phyloP scores from a whole-genome alignment of 495 filamentous ascomycete genomes.

The Trypethelium eluteriae region DNA sequence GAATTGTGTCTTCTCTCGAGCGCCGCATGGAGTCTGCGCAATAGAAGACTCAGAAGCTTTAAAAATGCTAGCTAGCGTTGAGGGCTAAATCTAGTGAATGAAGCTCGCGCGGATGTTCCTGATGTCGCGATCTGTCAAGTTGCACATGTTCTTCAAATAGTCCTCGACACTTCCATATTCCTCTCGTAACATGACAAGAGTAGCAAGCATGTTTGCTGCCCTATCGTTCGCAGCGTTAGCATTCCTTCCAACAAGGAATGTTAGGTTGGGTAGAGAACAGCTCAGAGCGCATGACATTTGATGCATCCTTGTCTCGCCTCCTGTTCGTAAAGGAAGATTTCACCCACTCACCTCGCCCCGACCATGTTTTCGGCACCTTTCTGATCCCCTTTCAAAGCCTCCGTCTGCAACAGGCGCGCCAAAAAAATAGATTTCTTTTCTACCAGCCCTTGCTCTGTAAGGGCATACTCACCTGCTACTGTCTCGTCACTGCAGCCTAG shows the following conservation, averaged over 20 bases:
- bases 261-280: neutral
- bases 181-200: conserved; percentile 43
- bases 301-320: neutral
- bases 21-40: too few relatives aligned
- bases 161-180: conserved; percentile 51
- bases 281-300: neutral
- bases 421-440: conserved; percentile 26
- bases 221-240: conserved; percentile 10
- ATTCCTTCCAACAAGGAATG: neutral
- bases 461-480: conserved; percentile 34
- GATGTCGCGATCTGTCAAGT: conserved; percentile 46
- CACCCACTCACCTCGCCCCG: conserved; percentile 6
- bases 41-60: too few relatives aligned
- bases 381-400: conserved; percentile 36
- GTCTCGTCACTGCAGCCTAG: conserved; percentile 26
- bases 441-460: conserved; percentile 34
- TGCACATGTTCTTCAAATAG: conserved; percentile 47
- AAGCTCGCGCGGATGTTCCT: conserved; percentile 42
- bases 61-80: neutral
- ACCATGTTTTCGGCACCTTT: conserved; percentile 28
- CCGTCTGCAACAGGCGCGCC: conserved; percentile 25
- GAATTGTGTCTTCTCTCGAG: too few relatives aligned
- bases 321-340: conserved; percentile 4
- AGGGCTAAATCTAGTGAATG: conserved; percentile 19
- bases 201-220: conserved; percentile 44